These are phyloP conservation scores for Apophysomyces ossiformis DNA, from an alignment of 371 early-diverging fungal species.

Conservation along the genomic window DNA sequence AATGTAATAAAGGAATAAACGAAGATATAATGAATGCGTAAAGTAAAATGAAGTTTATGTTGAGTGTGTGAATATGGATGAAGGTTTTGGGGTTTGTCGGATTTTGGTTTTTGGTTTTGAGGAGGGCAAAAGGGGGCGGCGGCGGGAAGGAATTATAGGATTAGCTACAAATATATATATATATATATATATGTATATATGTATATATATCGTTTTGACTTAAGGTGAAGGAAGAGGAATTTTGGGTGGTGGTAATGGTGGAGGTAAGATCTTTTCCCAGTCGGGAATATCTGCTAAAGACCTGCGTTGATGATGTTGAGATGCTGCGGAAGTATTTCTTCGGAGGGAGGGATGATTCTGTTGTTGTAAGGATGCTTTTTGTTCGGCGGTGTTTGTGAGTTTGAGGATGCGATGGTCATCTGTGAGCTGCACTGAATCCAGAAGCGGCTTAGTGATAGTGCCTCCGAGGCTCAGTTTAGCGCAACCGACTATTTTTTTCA, in stretches of 20 bases:
- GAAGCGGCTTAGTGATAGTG: slow-evolving; percentile 17
- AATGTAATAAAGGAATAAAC: no score
- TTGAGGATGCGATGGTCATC: slow-evolving; percentile 40
- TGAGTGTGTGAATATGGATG: no score
- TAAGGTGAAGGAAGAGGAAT: background rate
- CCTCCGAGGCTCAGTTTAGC: slow-evolving; percentile 40
- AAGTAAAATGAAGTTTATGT: no score
- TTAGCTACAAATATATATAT: no score
- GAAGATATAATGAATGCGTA: no score
- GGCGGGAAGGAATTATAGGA: no score
- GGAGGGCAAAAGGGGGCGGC: no score
- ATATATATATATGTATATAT: no score
- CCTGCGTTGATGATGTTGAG: slow-evolving; percentile 17
- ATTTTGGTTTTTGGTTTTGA: no score
- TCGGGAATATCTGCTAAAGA: slow-evolving; percentile 45
- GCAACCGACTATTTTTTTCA: slow-evolving; percentile 49
- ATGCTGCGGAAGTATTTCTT: slow-evolving; percentile 15
- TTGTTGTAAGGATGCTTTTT: slow-evolving; percentile 7
- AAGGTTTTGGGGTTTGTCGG: no score
- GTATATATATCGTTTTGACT: background rate
- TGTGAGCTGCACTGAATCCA: slow-evolving; percentile 30
- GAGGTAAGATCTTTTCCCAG: slow-evolving; percentile 44
- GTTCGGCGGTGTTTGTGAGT: slow-evolving; percentile 8
- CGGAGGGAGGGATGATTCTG: background rate
- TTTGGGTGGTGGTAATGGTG: slow-evolving; percentile 45